Conservation (phyloP, 2,329 filamentous ascomycete genomes). For the Hypomyces perniciosus region DNA sequence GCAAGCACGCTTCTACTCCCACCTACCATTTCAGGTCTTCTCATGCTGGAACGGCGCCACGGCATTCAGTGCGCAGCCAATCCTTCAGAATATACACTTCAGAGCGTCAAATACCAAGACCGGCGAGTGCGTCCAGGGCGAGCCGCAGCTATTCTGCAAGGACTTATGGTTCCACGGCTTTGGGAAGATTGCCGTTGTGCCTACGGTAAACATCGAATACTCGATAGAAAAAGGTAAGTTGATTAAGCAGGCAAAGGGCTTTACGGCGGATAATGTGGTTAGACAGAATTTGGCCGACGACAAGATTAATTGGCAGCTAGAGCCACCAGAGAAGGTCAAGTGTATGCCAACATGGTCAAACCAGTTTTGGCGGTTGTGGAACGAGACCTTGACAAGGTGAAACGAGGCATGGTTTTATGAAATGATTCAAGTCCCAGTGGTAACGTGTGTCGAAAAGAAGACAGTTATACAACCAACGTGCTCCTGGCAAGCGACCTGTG, state of each 20-base stretch:
- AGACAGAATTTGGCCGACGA: no score
- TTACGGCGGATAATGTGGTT: conserved; percentile 26
- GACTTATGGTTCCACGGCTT: conserved; percentile 47
- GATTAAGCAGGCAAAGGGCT: conserved; percentile 46
- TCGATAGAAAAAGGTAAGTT: conserved; percentile 35
- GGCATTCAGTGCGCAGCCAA: conserved; percentile 40
- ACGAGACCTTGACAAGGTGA: no score
- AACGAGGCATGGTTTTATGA: no score
- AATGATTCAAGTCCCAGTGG: no score
- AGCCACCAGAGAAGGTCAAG: no score
- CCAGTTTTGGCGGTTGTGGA: no score
- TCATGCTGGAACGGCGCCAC: conserved; percentile 56
- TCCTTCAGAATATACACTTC: conserved; percentile 42
- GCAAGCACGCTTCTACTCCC: conserved; percentile 24
- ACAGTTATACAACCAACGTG: no score
- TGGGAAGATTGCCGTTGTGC: conserved; percentile 49
- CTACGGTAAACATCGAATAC: conserved; percentile 50
- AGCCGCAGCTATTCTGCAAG: conserved; percentile 51
- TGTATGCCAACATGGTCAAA: no score
- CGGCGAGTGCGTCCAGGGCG: conserved; percentile 48
- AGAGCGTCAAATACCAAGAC: background rate
- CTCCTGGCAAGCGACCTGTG: no score
- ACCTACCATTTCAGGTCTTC: conserved; percentile 52
- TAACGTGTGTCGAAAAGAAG: no score
- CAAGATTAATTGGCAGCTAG: no score